A percentile compares a stretch with the other conserved stretches of the same genome.
phyloP scores from a whole-genome alignment of 1,139 yeast genomes.

The Sugiyamaella sp. region DNA sequence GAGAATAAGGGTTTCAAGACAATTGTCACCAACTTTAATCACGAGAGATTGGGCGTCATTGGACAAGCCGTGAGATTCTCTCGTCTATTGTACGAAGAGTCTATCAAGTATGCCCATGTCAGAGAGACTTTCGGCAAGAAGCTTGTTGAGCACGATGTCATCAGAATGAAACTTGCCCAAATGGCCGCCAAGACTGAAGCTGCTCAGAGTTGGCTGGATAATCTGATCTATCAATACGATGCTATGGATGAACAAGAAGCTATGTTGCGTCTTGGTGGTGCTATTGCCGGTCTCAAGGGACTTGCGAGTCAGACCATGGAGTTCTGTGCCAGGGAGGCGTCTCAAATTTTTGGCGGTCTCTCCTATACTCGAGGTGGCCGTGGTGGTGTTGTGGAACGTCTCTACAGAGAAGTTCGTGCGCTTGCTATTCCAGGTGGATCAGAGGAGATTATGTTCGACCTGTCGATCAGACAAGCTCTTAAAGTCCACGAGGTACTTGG shows the following conservation, averaged over 20 bases:
- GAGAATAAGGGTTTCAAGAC: conserved; percentile 51
- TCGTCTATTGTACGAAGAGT: conserved; percentile 48
- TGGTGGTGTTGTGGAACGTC: conserved; percentile 49
- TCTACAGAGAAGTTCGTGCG: conserved; percentile 49
- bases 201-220: conserved; percentile 45
- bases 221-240: conserved; percentile 43
- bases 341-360: conserved; percentile 50
- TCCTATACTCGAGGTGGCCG: conserved; percentile 50
- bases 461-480: conserved; percentile 47
- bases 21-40: conserved; percentile 50
- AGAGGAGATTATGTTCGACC: conserved; percentile 50
- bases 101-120: conserved; percentile 48
- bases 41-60: conserved; percentile 49
- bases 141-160: conserved; percentile 48
- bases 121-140: conserved; percentile 49
- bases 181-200: conserved; percentile 49
- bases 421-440: conserved; percentile 52
- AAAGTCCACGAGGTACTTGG: conserved; percentile 47
- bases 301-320: conserved; percentile 47
- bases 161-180: conserved; percentile 48
- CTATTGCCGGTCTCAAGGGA: conserved; percentile 50
- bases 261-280: conserved; percentile 48
- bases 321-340: conserved; percentile 49
- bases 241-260: conserved; percentile 46
- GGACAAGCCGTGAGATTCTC: conserved; percentile 47